Base-by-base conservation (phyloP, 768 basidiomycete species). In the Calocybe cyanea region DNA sequence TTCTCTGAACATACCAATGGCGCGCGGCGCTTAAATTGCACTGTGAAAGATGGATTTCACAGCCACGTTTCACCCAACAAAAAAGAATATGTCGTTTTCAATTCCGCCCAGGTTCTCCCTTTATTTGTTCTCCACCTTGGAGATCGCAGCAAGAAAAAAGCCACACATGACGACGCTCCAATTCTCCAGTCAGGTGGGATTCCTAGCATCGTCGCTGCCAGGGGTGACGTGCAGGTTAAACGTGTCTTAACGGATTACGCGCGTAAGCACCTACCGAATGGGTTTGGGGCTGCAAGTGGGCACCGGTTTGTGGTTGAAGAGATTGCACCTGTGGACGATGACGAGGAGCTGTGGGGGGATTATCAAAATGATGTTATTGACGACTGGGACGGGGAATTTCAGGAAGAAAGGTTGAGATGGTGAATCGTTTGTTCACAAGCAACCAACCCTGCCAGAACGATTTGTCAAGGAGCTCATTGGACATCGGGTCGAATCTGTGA, bases 281-380 rank as follows among this genome's bases (percentile, higher is more conserved):
- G 49, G 13, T 45, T 41, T 37, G 49, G 49, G 4, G 49, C 44
- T 0, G 49, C 49, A 2, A 31, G 43, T 25, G 44, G 49, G 7
- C 49, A 50, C 28, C 38, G 40, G 7, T 50, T 50, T 41, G 38
- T 30, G 3, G 49, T 50, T 3, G 19, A 41, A 13, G 49, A 33
- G 15, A 42, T 50, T 20, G 49, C 49, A 7, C 49, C 49, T 5
- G 30, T 45, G 4, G 49, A 50, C 36, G 49, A 50, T 32, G 49
- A 50, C 13, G 49, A 50, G 31, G 49, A 45, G 31, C 13, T 50
- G 28, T 50, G 49, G 49, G 49, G 49, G 15, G 43, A 45, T 3
- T 50, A 45, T 38, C 49, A 50, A 24, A 13, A 41, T 28, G 35
- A 30, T 21, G 28, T 17, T 32, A 15, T 23, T 33, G 38, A 18